Base-by-base conservation (phyloP, 257 asterid genomes). In the Cordia subcordata region DNA sequence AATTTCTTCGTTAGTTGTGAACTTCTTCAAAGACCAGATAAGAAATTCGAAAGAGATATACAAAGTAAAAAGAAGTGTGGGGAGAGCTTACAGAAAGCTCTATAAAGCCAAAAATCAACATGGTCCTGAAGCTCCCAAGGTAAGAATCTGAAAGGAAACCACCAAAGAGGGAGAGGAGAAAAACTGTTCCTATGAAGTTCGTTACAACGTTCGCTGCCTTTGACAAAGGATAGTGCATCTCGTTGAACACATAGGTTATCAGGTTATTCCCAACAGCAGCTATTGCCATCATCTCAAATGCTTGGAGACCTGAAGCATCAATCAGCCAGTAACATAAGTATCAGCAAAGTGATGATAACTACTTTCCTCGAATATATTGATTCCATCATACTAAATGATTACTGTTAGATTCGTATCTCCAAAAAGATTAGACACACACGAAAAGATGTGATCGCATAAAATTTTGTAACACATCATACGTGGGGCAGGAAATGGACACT, bases 191-290 rank as follows among this genome's bases (percentile, higher is more conserved):
- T 0, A 86, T 72, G 69, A 86, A 86, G 77, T 83, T 86, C n/a
- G 95, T 86, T 14, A 86, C 95, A 11, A 88, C 78, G 74, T 86
- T 86, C 15, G 87, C 95, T 0, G 95, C 75, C 55, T 83, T 79
- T 0, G 95, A 72, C 68, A 86, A 53, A 10, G 93, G 76, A 63
- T 81, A 86, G 64, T 86, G 90, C 93, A 86, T 83, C 61, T 83
- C 92, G 33, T 79, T 83, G 65, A 86, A 74, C 13, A 81, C 82
- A 52, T 86, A 86, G 10, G 90, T 86, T 47, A 86, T 86, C 19
- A 86, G 81, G 68, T 86, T 86, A 35, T 80, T 86, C 68, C 95
- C 95, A 40, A 86, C 93, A 0, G 84, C 95, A 1, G 95, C 95
- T 12, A 86, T 80, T 5, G 84, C 95, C 93, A 83, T 81, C 86